These are phyloP conservation scores for Aspergillus latus DNA, from an alignment of 2,329 filamentous ascomycete genomes.

Conservation along the genomic window DNA sequence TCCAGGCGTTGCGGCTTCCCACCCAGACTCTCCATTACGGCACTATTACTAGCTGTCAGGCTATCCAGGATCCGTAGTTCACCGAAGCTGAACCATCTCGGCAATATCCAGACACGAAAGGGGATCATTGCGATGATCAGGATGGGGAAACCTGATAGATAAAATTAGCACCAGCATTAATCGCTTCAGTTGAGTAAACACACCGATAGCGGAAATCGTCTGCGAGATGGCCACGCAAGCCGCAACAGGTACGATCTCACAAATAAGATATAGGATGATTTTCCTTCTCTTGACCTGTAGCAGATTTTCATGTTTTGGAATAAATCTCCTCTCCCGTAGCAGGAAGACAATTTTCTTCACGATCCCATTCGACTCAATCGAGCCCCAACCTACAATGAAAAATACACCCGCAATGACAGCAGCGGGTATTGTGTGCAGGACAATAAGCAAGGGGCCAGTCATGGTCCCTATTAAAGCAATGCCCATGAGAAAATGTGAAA, in stretches of 20 bases:
- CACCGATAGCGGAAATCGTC: conserved; percentile 57
- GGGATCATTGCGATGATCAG: conserved; percentile 59
- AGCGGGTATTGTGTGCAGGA: conserved; percentile 73
- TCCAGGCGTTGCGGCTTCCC: conserved; percentile 27
- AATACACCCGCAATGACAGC: conserved; percentile 74
- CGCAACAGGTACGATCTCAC: conserved; percentile 54
- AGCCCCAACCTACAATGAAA: conserved; percentile 77
- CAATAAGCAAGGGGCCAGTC: conserved; percentile 69
- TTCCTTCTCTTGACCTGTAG: conserved; percentile 45
- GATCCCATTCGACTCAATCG: conserved; percentile 71
- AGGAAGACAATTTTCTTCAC: conserved; percentile 70
- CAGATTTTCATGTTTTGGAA: conserved; percentile 51
- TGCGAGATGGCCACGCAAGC: conserved; percentile 60
- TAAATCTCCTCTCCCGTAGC: conserved; percentile 59
- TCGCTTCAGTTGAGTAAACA: not conserved
- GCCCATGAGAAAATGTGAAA: conserved; percentile 74
- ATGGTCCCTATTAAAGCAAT: conserved; percentile 74
- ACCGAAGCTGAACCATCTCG: conserved; percentile 49
- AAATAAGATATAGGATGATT: conserved; percentile 52
- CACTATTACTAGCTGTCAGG: conserved; percentile 54
- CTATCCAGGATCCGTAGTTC: conserved; percentile 55
- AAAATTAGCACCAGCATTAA: not conserved
- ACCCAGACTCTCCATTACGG: conserved; percentile 55
- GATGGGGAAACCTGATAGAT: conserved; percentile 52
- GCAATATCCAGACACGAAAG: conserved; percentile 51